Evolutionary conservation across 768 basidiomycete species (phyloP), one percentile per base, ranked within the genome.

Genomic region (Naganishia vishniacii): DNA sequence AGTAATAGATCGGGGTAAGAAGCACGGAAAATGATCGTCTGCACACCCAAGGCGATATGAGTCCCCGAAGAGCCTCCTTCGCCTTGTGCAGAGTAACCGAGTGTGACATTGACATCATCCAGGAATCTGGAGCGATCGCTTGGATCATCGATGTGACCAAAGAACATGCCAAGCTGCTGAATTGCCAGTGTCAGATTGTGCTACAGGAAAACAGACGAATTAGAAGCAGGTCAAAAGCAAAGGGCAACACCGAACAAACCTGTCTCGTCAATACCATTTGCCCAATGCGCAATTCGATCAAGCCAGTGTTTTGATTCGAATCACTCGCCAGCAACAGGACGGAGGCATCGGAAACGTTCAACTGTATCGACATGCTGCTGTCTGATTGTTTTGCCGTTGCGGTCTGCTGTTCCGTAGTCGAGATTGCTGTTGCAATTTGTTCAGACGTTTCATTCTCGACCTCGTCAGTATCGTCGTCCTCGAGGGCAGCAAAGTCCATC

Each of bases 1-100:
- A 98, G 83, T 68, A 84, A 84, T 75, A 98, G 89, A 73, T 99
- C 95, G 20, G 90, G 84, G 72, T 92, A 91, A 0, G 94, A 97
- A n/a, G 91, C 91, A 26, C 95, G 84, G 75, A 99, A 87, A 60
- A 97, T 83, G 69, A 99, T 83, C 1, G 92, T 88, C 65, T 89
- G 87, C 26, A 85, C 79, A 18, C 82, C 80, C n/a, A 92, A 73
- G 72, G 95, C 92, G 64, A 97, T 86, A 71, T 81, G 90, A 11
- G 87, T 87, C 80, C 86, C 86, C 32, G 88, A 82, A 37, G 80
- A 78, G 2, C 74, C 74, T 12, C 73, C 74, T n/a, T 73, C 68
- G 28, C 67, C 68, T n/a, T 89, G 85, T 67, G 82, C 89, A 76
- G 98, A 93, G 63, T 95, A 78, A 9, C 92, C 87, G 46, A 94